Percentiles rank a stretch among this genome's conserved stretches.
phyloP scores from a whole-genome alignment of 2,329 filamentous ascomycete genomes.

The Fusarium poae region DNA sequence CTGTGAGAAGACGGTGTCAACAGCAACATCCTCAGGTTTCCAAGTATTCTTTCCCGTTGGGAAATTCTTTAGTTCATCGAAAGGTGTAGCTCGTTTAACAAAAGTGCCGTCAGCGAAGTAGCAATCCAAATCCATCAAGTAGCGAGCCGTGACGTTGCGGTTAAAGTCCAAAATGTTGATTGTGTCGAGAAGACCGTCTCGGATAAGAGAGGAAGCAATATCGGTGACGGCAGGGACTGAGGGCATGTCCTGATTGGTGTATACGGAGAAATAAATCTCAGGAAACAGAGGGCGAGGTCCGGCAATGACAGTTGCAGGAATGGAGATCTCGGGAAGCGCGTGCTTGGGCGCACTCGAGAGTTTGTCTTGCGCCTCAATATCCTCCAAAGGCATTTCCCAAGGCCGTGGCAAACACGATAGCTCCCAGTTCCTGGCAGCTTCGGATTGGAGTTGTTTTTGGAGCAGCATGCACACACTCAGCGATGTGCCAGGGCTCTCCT shows the following conservation, averaged over 20 bases:
- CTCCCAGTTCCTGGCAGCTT: constrained; percentile 81
- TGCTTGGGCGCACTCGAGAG: constrained; percentile 76
- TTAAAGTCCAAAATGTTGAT: constrained; percentile 97
- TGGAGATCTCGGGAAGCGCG: constrained; percentile 77
- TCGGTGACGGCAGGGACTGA: constrained; percentile 84
- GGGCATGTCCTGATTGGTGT: constrained; percentile 85
- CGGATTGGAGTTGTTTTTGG: constrained; percentile 85
- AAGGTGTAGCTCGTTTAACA: constrained; percentile 91
- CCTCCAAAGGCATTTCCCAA: constrained; percentile 73
- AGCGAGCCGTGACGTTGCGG: constrained; percentile 85
- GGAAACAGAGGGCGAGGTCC: constrained; percentile 86
- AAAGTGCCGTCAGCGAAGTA: constrained; percentile 93
- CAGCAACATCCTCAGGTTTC: constrained; percentile 97
- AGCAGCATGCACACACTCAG: constrained; percentile 82
- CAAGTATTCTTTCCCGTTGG: constrained; percentile 79
- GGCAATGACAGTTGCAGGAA: constrained; percentile 81
- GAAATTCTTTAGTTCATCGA: constrained; percentile 84
- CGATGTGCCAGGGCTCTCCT: constrained; percentile 72
- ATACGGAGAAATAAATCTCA: constrained; percentile 94
- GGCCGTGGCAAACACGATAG: constrained; percentile 77
- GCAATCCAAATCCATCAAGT: constrained; percentile 92
- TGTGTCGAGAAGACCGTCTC: constrained; percentile 89
- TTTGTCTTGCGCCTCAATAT: constrained; percentile 71
- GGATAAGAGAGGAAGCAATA: constrained; percentile 84
- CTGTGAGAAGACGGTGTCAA: constrained; percentile 98